Percentiles rank a stretch among this genome's conserved stretches.
Evolutionary conservation across 305 asterid genomes (phyloP).

Genomic region (Fraxinus dipetala): DNA sequence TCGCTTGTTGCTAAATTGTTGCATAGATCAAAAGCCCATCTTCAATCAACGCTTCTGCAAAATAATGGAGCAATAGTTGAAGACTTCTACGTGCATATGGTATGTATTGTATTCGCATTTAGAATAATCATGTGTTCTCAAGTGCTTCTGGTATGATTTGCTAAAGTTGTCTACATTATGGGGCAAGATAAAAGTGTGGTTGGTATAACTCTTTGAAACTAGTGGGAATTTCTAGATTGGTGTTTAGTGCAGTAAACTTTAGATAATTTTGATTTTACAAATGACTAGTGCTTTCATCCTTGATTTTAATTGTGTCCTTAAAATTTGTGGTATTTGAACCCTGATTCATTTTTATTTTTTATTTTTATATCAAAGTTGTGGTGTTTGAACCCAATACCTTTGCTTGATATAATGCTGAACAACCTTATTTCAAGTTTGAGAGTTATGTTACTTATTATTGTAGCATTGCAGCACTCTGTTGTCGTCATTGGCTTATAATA

Average conservation of each 20-base stretch:
- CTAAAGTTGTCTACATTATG: slow-evolving; percentile 3
- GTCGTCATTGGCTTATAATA: background rate
- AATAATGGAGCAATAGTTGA: slow-evolving; percentile 73
- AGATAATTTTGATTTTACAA: slow-evolving; percentile 12
- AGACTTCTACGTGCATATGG: slow-evolving; percentile 88
- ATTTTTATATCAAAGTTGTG: background rate
- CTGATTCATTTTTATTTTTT: background rate
- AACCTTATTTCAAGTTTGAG: background rate
- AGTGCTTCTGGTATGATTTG: slow-evolving; percentile 13
- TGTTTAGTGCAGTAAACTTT: background rate
- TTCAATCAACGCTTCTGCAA: slow-evolving; percentile 86
- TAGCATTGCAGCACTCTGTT: background rate
- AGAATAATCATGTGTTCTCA: slow-evolving; percentile 6
- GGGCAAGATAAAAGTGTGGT: slow-evolving; percentile 13
- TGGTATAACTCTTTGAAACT: slow-evolving; percentile 7
- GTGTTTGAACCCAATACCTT: background rate
- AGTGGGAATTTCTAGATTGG: slow-evolving; percentile 15
- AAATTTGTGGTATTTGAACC: background rate
- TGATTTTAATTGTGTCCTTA: background rate
- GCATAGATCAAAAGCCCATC: slow-evolving; percentile 85
- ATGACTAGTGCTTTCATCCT: slow-evolving; percentile 2
- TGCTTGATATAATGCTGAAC: background rate
- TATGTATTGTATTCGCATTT: slow-evolving; percentile 33
- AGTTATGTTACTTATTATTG: background rate
- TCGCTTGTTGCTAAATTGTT: slow-evolving; percentile 90